Evolutionary conservation across 2,329 filamentous ascomycete species (phyloP).

Genomic region (Aspergillus felis): DNA sequence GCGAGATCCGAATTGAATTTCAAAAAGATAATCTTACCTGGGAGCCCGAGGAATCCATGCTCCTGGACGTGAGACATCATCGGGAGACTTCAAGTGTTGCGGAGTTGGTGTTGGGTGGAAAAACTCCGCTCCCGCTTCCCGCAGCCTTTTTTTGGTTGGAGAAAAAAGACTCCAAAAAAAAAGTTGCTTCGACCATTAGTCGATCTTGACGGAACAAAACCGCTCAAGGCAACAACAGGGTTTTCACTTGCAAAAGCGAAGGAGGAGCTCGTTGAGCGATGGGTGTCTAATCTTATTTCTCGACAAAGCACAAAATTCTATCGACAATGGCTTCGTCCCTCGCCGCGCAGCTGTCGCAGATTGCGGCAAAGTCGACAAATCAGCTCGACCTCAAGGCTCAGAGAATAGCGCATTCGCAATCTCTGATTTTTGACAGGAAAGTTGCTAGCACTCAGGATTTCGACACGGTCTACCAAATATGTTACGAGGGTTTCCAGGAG

Average conservation of each 20-base stretch:
- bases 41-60: slow-evolving; percentile 34
- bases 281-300: slow-evolving; percentile 10
- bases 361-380: slow-evolving; percentile 84
- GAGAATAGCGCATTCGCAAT: slow-evolving; percentile 87
- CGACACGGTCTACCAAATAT: slow-evolving; percentile 81
- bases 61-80: slow-evolving; percentile 20
- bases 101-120: slow-evolving; percentile 20
- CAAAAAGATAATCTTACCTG: slow-evolving; percentile 26
- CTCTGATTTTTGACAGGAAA: slow-evolving; percentile 84
- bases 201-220: slow-evolving; percentile 11
- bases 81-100: slow-evolving; percentile 6
- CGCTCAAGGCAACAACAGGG: slow-evolving; percentile 1
- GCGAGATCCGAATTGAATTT: background rate
- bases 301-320: slow-evolving; percentile 11
- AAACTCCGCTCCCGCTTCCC: slow-evolving; percentile 22
- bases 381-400: slow-evolving; percentile 91
- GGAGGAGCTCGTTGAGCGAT: slow-evolving; percentile 15
- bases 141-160: slow-evolving; percentile 14
- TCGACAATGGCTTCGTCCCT: slow-evolving; percentile 74
- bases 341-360: slow-evolving; percentile 87
- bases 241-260: background rate
- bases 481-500: slow-evolving; percentile 84
- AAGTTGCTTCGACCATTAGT: slow-evolving; percentile 22
- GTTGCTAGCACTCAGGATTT: slow-evolving; percentile 85
- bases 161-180: slow-evolving; percentile 28